Evolutionary conservation across 1,284 basidiomycete species (phyloP).

Genomic region (Apiotrichum siamense): DNA sequence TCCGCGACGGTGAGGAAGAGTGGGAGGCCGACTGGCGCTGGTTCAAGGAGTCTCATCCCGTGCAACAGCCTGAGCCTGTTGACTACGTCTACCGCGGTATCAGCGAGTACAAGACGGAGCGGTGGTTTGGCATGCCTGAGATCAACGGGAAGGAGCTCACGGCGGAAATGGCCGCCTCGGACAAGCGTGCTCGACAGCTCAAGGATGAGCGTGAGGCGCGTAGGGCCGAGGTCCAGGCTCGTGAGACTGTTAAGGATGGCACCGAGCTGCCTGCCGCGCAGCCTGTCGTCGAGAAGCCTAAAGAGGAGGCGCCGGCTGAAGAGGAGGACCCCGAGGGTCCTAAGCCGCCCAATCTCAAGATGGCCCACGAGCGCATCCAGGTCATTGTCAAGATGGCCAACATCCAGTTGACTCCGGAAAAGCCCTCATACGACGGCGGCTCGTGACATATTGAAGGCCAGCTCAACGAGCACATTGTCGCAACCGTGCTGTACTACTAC

Average conservation of each 20-base stretch:
- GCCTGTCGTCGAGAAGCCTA: no score
- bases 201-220: no score
- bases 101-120: neutral
- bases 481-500: slow-evolving; percentile 4
- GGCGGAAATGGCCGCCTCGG: no score
- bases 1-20: neutral
- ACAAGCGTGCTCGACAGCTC: no score
- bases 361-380: neutral
- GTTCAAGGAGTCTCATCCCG: slow-evolving; percentile 8
- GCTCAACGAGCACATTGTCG: slow-evolving; percentile 4
- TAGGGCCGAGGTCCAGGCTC: no score
- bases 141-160: no score
- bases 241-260: no score
- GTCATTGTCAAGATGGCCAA: slow-evolving; percentile 8
- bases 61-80: slow-evolving; percentile 8
- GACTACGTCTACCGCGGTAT: slow-evolving; percentile 7
- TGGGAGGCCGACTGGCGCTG: neutral
- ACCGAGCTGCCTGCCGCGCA: no score
- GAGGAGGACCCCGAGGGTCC: no score
- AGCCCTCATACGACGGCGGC: slow-evolving; percentile 3
- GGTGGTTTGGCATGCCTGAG: no score
- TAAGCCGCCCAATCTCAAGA: slow-evolving; percentile 1
- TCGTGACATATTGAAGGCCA: slow-evolving; percentile 4
- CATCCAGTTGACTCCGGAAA: slow-evolving; percentile 7
- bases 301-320: no score